Conservation (phyloP, 139 green algal genomes). For the Coelastrella sp. region DNA sequence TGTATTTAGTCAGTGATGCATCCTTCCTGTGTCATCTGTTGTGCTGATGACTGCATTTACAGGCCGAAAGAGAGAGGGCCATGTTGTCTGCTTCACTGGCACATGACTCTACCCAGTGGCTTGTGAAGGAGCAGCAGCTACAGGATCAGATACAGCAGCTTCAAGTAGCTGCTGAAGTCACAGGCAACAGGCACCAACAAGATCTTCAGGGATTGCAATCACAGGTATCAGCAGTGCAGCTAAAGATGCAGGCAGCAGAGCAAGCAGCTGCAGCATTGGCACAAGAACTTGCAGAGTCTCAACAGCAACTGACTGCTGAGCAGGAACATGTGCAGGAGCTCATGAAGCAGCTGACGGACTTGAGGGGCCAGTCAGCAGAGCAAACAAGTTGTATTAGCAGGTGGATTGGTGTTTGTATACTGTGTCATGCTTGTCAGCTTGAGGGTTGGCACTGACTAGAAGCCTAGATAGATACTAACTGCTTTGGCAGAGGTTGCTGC, state of each 20-base stretch:
- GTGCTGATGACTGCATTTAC: no score
- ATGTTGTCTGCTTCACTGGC: no score
- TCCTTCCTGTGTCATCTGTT: no score
- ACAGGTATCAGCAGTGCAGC: neutral
- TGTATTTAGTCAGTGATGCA: no score
- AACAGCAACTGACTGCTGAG: slow-evolving; percentile 16
- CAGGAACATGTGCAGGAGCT: slow-evolving; percentile 54
- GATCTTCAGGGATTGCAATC: slow-evolving; percentile 44
- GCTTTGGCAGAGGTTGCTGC: no score
- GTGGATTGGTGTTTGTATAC: no score
- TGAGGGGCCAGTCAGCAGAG: no score
- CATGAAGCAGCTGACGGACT: slow-evolving; percentile 42
- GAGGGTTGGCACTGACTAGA: no score
- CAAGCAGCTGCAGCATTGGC: slow-evolving; percentile 7
- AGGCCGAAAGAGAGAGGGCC: no score
- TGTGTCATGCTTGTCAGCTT: no score
- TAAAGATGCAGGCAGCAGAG: slow-evolving; percentile 3
- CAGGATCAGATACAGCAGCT: slow-evolving; percentile 38
- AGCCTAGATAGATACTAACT: no score
- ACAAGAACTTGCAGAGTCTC: neutral
- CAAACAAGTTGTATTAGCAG: no score
- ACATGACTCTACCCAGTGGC: neutral
- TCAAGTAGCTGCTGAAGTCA: neutral
- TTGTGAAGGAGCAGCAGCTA: neutral
- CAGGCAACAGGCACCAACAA: neutral